Evolutionary conservation across 2,329 filamentous ascomycete species (phyloP).

Genomic region (Blastomyces silverae): DNA sequence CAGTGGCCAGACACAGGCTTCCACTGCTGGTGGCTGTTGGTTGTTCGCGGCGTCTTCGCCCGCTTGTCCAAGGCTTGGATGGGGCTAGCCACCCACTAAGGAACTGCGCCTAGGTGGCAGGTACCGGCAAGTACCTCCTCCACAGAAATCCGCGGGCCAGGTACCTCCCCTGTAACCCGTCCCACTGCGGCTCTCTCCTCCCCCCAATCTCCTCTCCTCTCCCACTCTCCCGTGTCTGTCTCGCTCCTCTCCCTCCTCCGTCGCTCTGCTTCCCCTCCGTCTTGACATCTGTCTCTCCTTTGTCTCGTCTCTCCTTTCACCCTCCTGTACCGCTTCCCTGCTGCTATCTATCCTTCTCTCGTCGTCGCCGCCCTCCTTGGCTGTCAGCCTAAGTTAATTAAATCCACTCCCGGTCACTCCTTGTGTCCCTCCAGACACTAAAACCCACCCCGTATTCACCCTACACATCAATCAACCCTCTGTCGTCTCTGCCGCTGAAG

Average conservation of each 20-base stretch:
- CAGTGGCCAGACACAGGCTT: too few species aligned
- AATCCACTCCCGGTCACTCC: not conserved
- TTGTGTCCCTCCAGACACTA: slow-evolving; percentile 16
- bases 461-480: not conserved
- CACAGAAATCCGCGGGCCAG: not conserved
- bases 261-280: slow-evolving; percentile 20
- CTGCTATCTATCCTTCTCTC: slow-evolving; percentile 17
- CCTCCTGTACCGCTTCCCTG: not conserved
- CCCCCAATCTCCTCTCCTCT: not conserved
- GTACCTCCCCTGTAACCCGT: slow-evolving; percentile 6
- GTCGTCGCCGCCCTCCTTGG: slow-evolving; percentile 19
- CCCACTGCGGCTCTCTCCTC: slow-evolving; percentile 11
- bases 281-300: not conserved
- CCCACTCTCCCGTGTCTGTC: slow-evolving; percentile 10
- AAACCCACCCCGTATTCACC: slow-evolving; percentile 8
- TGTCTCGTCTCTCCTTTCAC: not conserved
- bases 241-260: slow-evolving; percentile 14
- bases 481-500: not conserved
- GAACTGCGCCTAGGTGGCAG: not conserved
- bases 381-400: not conserved
- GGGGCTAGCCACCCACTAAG: not conserved
- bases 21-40: not conserved
- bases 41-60: not conserved
- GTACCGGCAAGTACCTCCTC: not conserved
- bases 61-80: not conserved